Conservation (phyloP, 192 early-diverging fungal genomes). For the Spinellus fusiger region DNA sequence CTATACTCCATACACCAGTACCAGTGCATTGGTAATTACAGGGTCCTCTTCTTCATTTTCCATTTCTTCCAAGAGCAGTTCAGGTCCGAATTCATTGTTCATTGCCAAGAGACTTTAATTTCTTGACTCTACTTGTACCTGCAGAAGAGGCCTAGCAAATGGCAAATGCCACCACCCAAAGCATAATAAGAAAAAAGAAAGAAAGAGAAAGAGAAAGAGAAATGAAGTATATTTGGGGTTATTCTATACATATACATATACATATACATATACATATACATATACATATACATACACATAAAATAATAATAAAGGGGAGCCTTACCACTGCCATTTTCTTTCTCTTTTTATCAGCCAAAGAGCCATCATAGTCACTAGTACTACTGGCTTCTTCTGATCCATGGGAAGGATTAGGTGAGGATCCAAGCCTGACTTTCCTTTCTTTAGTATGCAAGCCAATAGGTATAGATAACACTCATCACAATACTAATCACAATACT, state of each 20-base stretch:
- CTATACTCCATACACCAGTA: too few relatives aligned
- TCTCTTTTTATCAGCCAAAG: neutral
- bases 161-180: neutral
- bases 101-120: constrained; percentile 11
- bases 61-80: too few relatives aligned
- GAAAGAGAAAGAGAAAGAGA: neutral
- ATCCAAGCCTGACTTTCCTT: neutral
- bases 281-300: too few relatives aligned
- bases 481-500: too few relatives aligned
- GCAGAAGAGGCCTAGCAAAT: neutral
- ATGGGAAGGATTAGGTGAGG: neutral
- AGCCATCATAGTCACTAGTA: neutral
- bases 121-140: constrained; percentile 11
- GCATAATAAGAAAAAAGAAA: neutral
- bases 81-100: neutral
- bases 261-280: too few relatives aligned
- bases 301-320: neutral
- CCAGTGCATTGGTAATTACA: too few relatives aligned
- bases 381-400: neutral
- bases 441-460: too few relatives aligned
- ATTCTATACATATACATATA: too few relatives aligned
- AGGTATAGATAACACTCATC: too few relatives aligned
- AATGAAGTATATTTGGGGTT: too few relatives aligned
- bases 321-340: neutral
- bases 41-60: too few relatives aligned